phyloP scores from a whole-genome alignment of 2,329 filamentous ascomycete genomes.

The Paecilomyces fulvus region DNA sequence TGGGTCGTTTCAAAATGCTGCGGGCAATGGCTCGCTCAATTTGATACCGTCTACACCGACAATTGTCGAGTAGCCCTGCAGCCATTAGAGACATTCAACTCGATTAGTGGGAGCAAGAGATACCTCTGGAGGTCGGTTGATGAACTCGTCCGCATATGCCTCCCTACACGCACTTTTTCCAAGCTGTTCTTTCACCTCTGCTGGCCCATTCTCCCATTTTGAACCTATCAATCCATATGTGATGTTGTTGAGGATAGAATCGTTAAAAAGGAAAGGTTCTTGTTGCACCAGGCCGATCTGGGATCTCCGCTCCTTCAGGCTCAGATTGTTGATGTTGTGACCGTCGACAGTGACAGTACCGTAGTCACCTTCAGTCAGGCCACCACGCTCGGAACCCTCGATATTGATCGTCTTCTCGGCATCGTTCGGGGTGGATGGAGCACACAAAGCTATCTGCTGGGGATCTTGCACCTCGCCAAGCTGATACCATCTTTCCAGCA shows the following conservation, averaged over 20 bases:
- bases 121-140: conserved; percentile 49
- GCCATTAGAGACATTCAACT: conserved; percentile 15
- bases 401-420: not conserved
- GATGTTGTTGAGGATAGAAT: conserved; percentile 56
- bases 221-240: conserved; percentile 45
- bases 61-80: conserved; percentile 60
- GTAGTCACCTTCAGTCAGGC: conserved; percentile 4
- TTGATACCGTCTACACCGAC: conserved; percentile 73
- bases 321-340: conserved; percentile 46
- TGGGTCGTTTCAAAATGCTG: conserved; percentile 58
- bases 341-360: conserved; percentile 49
- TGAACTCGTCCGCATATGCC: conserved; percentile 62
- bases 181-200: conserved; percentile 36
- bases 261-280: conserved; percentile 60
- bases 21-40: conserved; percentile 69
- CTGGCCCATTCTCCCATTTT: conserved; percentile 25
- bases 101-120: not conserved
- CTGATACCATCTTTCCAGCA: conserved; percentile 38
- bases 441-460: not conserved
- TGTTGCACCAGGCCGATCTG: conserved; percentile 59
- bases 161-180: conserved; percentile 57
- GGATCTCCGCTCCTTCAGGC: conserved; percentile 53
- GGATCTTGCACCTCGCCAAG: conserved; percentile 6
- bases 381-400: not conserved
- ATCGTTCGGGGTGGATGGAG: not conserved